Evolutionary conservation across 2,329 filamentous ascomycete species (phyloP), one percentile per base, ranked within the genome.

Genomic region (Septoria petroselini): DNA sequence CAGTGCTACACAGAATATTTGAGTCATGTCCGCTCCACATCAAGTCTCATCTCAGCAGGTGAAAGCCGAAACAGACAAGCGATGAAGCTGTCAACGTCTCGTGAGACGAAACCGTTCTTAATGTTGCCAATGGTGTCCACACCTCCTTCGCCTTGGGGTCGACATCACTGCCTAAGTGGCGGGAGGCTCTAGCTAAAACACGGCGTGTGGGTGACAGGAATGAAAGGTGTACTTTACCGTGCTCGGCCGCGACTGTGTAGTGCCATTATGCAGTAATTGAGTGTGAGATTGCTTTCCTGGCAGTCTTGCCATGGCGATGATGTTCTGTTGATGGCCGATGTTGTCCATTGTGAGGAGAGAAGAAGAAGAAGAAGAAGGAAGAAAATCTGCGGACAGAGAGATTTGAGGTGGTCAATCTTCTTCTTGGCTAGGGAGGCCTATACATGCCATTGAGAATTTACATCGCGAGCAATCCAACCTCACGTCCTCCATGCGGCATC

Each of bases 41-140:
- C 50, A 58, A 46, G 52, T 53, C 54, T 43, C 37, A 43, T 45
- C 53, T 53, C 48, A 33, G 57, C 54, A 51, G 27, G 33, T 46
- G 43, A 42, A 45, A 48, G 54, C 57, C 48, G 19, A 50, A 55
- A 54, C 47, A 54, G 50, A 53, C 54, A 50, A 49, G 52, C 48
- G 45, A 52, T 37, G 51, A 41, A 54, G 53, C 48, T 53, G 54
- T 50, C 35, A 40, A 40, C 38, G 43, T 53, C 52, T 43, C 46
- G 35, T 48, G 45, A 45, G 38, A 57, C 47, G 38, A 50, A 15
- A 45, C 48, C 55, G 48, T 50, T 49, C 34, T 52, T 63, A 49
- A 44, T 38, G 61, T 54, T 65, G 38, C 60, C 60, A 58, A 61
- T 54, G 62, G 57, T 64, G 61, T 65, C 63, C 61, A 65, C 63